phyloP scores from a whole-genome alignment of 2,329 filamentous ascomycete genomes.

The Blastomyces silverae region DNA sequence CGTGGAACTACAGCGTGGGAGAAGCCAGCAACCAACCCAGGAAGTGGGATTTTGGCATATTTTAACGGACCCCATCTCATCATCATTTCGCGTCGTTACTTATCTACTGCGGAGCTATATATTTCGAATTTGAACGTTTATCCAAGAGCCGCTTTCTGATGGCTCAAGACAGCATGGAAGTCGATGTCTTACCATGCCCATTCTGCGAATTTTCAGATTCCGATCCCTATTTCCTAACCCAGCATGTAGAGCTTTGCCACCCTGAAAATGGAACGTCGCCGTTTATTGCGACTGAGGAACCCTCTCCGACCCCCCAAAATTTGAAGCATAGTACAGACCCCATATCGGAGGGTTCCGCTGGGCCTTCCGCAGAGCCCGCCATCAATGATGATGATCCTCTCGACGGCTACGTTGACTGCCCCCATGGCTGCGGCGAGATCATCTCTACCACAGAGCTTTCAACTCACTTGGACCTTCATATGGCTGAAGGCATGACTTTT shows the following conservation, averaged over 20 bases:
- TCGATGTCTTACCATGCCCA: slow-evolving; percentile 33
- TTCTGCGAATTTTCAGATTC: slow-evolving; percentile 42
- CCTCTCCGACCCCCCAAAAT: neutral
- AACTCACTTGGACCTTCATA: slow-evolving; percentile 55
- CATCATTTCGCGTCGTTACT: neutral
- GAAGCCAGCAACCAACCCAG: neutral
- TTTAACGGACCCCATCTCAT: too few relatives aligned
- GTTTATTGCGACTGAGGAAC: slow-evolving; percentile 24
- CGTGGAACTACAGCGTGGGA: neutral
- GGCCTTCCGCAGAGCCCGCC: neutral
- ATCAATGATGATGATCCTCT: slow-evolving; percentile 18
- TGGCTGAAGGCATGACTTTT: slow-evolving; percentile 43
- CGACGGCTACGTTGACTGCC: slow-evolving; percentile 47
- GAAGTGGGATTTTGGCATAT: neutral
- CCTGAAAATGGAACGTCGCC: slow-evolving; percentile 34
- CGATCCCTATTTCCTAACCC: slow-evolving; percentile 36
- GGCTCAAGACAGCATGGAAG: slow-evolving; percentile 18
- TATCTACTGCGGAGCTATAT: neutral
- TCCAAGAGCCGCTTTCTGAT: slow-evolving; percentile 2
- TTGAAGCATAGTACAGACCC: neutral
- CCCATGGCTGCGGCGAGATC: slow-evolving; percentile 55
- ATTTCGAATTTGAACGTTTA: neutral
- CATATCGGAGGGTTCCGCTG: too few relatives aligned
- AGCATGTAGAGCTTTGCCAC: slow-evolving; percentile 43
- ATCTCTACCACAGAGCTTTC: slow-evolving; percentile 49